A percentile compares a stretch with the other conserved stretches of the same genome.
Conservation (phyloP, 441 rosid species). For the Gossypium davidsonii region DNA sequence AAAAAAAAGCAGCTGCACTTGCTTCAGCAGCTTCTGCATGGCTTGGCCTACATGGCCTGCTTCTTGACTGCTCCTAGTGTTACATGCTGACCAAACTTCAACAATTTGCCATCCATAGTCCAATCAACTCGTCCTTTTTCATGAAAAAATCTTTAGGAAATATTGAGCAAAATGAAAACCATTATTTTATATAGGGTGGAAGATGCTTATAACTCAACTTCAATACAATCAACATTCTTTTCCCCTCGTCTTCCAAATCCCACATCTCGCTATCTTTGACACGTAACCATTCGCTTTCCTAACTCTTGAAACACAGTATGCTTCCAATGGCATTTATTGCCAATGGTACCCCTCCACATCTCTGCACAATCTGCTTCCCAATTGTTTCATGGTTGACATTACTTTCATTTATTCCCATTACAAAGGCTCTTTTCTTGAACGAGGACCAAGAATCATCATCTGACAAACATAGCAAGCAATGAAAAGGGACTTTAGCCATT, state of each 20-base stretch:
- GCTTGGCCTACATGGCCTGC: too few relatives aligned
- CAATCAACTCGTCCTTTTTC: neutral
- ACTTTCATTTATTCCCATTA: neutral
- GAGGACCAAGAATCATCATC: neutral
- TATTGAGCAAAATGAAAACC: neutral
- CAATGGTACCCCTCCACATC: neutral
- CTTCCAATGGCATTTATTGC: neutral
- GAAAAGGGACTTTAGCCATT: neutral
- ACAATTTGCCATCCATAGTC: neutral
- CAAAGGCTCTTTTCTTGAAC: neutral
- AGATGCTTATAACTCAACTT: neutral
- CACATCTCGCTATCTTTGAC: too few relatives aligned
- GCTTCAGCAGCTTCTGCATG: too few relatives aligned
- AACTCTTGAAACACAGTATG: neutral
- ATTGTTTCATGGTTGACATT: neutral
- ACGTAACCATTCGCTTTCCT: neutral
- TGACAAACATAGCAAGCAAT: neutral
- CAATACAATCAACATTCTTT: neutral
- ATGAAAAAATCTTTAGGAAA: neutral
- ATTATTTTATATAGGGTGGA: neutral
- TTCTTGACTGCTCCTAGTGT: too few relatives aligned
- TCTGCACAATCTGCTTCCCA: conserved; percentile 3
- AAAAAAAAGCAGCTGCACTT: too few relatives aligned
- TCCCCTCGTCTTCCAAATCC: neutral
- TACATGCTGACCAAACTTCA: too few relatives aligned